Evolutionary conservation across 2,329 filamentous ascomycete species (phyloP).

Genomic region (Trichoderma brevicompactum): DNA sequence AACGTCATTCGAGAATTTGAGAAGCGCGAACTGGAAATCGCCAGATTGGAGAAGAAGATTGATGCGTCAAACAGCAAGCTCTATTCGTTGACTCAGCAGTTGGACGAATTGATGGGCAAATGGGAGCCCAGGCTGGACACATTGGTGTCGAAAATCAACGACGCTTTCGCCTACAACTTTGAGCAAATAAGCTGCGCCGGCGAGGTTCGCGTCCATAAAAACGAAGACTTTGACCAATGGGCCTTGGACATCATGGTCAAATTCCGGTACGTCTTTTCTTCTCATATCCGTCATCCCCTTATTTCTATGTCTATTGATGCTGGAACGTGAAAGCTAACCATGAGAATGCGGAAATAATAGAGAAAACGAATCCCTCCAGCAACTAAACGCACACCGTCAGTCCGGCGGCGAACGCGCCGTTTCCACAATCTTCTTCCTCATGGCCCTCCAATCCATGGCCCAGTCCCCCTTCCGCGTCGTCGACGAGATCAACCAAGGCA

Average conservation of each 20-base stretch:
- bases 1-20: conserved; percentile 79
- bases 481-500: conserved; percentile 99
- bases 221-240: conserved; percentile 93
- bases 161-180: conserved; percentile 92
- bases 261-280: conserved; percentile 70
- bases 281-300: conserved; percentile 3
- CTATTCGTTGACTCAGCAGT: conserved; percentile 58
- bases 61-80: conserved; percentile 60
- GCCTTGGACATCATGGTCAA: conserved; percentile 92
- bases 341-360: conserved; percentile 44
- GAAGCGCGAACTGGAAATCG: conserved; percentile 70
- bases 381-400: conserved; percentile 89
- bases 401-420: conserved; percentile 96
- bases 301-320: background rate
- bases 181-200: conserved; percentile 92
- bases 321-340: background rate
- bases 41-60: conserved; percentile 62
- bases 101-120: conserved; percentile 66
- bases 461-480: conserved; percentile 96
- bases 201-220: conserved; percentile 85
- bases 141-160: conserved; percentile 79
- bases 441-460: conserved; percentile 93
- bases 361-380: conserved; percentile 79
- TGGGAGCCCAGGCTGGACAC: conserved; percentile 87
- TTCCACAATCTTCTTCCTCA: conserved; percentile 97